Evolutionary conservation across 108 stramenopile species (phyloP), one percentile per base, ranked within the genome.

Genomic region (Phaeodactylum tricornutum): DNA sequence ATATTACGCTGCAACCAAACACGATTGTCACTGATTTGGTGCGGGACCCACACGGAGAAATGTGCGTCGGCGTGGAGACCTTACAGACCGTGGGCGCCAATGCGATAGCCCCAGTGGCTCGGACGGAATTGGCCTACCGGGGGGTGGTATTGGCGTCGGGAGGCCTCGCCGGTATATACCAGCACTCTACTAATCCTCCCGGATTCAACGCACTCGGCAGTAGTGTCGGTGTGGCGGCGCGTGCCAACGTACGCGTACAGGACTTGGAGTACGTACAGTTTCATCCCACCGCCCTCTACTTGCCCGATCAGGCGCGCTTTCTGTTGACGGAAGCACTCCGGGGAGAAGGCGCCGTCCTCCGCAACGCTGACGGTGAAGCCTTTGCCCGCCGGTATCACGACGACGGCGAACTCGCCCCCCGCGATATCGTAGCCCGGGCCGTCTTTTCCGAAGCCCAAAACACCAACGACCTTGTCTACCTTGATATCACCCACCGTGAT

Each of bases 231-330:
- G 41, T 94, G 50, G 95, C 90, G 2, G 61, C 52, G 16, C 60
- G 89, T 30, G 72, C 66, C 2, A 72, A 73, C 14, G 85, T 84
- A 2, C 57, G 43, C 8, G 71, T 72, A 0, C 69, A 78, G 9
- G 89, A 93, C 43, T 67, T 94, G 80, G 93, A 96, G 55, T 96
- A 92, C 57, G 93, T 96, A 0, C 95, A 96, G 65, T 96, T 96
- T 57, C 95, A 96, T 57, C 95, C 95, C 29, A 96, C 95, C 0
- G 75, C 95, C 0, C 57, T 96, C 20, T 74, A 61, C 66, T 51
- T 93, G 19, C 89, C 89, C 23, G 76, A 82, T 37, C 84, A 89
- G 50, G 57, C 81, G 7, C 71, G 91, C 19, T 96, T 94, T 53
- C 67, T 96, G n/a, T 56, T 96, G 44, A 87, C 89, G 3, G 95